Conservation (phyloP, 768 basidiomycete genomes). For the Mycena alexandri region DNA sequence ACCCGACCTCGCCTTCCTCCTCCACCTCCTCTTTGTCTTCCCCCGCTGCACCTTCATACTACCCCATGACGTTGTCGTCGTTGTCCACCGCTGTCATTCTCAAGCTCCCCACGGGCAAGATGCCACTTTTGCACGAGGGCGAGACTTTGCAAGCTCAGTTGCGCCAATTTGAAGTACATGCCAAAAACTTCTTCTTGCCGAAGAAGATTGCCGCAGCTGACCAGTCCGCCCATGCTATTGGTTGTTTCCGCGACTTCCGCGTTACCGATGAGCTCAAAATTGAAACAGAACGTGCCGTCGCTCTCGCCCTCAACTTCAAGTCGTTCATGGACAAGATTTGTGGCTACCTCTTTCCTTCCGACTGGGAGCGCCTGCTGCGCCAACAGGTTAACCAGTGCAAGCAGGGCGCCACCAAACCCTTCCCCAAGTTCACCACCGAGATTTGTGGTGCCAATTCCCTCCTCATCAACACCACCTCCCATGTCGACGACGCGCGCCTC, state of each 20-base stretch:
- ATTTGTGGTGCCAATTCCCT: background rate
- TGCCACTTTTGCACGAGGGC: background rate
- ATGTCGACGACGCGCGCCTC: background rate
- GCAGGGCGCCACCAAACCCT: background rate
- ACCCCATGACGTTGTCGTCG: too few relatives aligned
- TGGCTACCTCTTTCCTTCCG: background rate
- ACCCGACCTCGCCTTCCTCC: background rate
- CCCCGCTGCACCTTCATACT: too few relatives aligned
- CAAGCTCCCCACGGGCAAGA: background rate
- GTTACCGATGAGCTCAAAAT: background rate
- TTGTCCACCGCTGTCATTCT: background rate
- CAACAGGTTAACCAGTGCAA: background rate
- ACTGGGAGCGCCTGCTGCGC: background rate
- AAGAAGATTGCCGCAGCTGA: background rate
- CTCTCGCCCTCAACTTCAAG: background rate
- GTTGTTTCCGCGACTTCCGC: background rate
- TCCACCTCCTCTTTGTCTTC: too few relatives aligned
- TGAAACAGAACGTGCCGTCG: background rate
- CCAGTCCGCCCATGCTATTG: background rate
- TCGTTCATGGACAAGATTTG: background rate
- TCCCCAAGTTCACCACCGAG: background rate
- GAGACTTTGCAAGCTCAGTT: background rate
- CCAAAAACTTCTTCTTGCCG: background rate
- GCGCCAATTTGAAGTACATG: background rate
- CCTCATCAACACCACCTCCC: conserved; percentile 4